These are phyloP conservation scores for Trichophyton rubrum DNA, from an alignment of 2,329 filamentous ascomycete genomes.

Conservation along the genomic window DNA sequence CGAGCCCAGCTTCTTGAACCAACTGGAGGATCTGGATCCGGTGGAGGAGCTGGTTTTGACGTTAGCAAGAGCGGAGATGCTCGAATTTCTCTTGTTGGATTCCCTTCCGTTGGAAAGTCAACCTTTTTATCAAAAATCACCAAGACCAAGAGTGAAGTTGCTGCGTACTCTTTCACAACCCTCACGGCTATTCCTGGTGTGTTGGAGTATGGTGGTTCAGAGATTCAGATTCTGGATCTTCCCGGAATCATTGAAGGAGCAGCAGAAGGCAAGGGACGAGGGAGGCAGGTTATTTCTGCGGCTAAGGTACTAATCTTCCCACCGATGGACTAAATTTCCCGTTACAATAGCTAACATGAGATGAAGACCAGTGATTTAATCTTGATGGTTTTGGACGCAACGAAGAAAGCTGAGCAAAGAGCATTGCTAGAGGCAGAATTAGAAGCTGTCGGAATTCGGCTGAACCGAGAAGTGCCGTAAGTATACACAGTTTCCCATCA, in stretches of 20 bases:
- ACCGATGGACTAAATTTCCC: background rate
- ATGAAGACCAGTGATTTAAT: slow-evolving; percentile 77
- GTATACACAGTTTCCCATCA: slow-evolving; percentile 20
- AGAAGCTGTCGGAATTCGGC: slow-evolving; percentile 83
- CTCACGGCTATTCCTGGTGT: slow-evolving; percentile 95
- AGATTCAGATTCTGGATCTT: slow-evolving; percentile 94
- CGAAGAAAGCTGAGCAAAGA: slow-evolving; percentile 88
- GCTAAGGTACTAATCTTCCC: slow-evolving; percentile 50
- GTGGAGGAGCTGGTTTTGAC: slow-evolving; percentile 70
- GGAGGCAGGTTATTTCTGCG: slow-evolving; percentile 90
- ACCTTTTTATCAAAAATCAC: slow-evolving; percentile 98
- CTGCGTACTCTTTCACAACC: slow-evolving; percentile 94
- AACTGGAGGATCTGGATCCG: slow-evolving; percentile 61
- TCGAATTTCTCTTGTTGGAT: slow-evolving; percentile 93
- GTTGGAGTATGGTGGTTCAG: slow-evolving; percentile 90
- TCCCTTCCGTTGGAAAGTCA: slow-evolving; percentile 96
- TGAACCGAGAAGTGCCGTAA: slow-evolving; percentile 84
- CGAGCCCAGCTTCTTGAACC: slow-evolving; percentile 91
- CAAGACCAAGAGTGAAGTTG: slow-evolving; percentile 91
- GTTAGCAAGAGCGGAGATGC: slow-evolving; percentile 96
- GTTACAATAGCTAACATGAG: background rate
- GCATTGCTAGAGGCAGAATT: slow-evolving; percentile 80
- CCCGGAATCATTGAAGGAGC: slow-evolving; percentile 98
- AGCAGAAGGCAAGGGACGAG: slow-evolving; percentile 86
- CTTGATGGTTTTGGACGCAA: slow-evolving; percentile 92